Base-by-base conservation (phyloP, 2,329 filamentous ascomycete genomes). In the Aspergillus sp. region DNA sequence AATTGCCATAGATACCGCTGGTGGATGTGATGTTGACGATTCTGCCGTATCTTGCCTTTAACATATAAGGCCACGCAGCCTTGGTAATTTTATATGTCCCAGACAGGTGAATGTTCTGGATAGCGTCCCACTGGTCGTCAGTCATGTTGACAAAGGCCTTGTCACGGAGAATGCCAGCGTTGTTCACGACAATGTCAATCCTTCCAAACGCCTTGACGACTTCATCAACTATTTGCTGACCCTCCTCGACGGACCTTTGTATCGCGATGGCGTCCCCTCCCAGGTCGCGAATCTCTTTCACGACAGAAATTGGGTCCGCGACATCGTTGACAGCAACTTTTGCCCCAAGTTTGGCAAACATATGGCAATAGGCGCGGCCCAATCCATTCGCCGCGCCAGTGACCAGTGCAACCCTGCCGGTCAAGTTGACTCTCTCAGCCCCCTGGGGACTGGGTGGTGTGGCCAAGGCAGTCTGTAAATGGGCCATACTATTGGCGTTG, bases 181-280 rank as follows among this genome's bases (percentile, higher is more conserved):
- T 42, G 46, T 49, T 49, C 17, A 49, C 36, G 29, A 49, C 41
- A 16, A 49, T 49, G 25, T 49, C 46, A 20, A 49, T 21, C 7
- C 34, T 31, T 7, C 46, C 46, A 21, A 38, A 49, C 20, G 34
- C 21, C 16, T 49, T 10, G 10, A 49, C 3, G 5, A 29, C 23
- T 10, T 17, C 19, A 2, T 25, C 10, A 14, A 49, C 46, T 7
- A 42, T 41, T 44, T 44, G 13, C 9, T 44, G 14, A 14, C 41
- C 41, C 6, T 44, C 21, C 41, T 44, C 32, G 32, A 36, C 32
- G n/a, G 32, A 36, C 11, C 32, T 14, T 16, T 36, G 11, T 13
- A 36, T 36, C 4, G 4, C 32, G 10, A 36, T 16, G 10, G 32
- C 32, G 10, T 36, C 32, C 3, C 32, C 32, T 16, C 32, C 32